Conservation (phyloP, 164 flowering plant species). For the Chloranthus sessilifolius region DNA sequence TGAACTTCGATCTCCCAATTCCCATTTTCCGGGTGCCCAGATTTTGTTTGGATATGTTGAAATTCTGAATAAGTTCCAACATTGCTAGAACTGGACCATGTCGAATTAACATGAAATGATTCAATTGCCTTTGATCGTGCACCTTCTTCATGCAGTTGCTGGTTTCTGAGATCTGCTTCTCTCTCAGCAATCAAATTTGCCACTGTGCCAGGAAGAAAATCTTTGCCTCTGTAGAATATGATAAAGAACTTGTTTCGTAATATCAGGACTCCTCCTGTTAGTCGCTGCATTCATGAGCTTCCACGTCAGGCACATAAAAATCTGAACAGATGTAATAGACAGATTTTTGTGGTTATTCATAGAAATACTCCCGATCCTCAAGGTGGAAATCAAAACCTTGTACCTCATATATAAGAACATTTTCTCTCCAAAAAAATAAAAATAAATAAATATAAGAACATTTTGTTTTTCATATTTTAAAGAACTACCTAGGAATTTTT, state of each 20-base stretch:
- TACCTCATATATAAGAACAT: too few relatives aligned
- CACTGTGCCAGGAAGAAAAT: conserved; percentile 62
- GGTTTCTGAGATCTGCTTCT: conserved; percentile 50
- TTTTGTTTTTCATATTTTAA: too few relatives aligned
- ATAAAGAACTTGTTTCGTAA: conserved; percentile 76
- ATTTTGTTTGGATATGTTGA: conserved; percentile 37
- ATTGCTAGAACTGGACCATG: conserved; percentile 14
- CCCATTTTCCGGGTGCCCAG: conserved; percentile 12
- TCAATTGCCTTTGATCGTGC: conserved; percentile 53
- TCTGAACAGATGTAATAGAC: not conserved
- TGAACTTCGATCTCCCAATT: conserved; percentile 29
- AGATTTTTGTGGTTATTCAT: not conserved
- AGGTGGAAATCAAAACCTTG: too few relatives aligned
- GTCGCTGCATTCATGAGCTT: conserved; percentile 50
- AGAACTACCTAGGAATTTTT: too few relatives aligned
- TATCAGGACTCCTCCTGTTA: conserved; percentile 84
- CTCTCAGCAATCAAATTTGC: conserved; percentile 50
- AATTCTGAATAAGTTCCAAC: conserved; percentile 73
- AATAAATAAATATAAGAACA: too few relatives aligned
- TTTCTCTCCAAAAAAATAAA: too few relatives aligned
- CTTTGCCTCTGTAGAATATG: conserved; percentile 86
- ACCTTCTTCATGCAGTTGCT: conserved; percentile 63
- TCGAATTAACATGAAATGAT: conserved; percentile 19
- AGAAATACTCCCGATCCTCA: not conserved
- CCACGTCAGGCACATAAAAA: conserved; percentile 5